Base-by-base conservation (phyloP, 2,329 filamentous ascomycete genomes). In the Trichoderma sp. region DNA sequence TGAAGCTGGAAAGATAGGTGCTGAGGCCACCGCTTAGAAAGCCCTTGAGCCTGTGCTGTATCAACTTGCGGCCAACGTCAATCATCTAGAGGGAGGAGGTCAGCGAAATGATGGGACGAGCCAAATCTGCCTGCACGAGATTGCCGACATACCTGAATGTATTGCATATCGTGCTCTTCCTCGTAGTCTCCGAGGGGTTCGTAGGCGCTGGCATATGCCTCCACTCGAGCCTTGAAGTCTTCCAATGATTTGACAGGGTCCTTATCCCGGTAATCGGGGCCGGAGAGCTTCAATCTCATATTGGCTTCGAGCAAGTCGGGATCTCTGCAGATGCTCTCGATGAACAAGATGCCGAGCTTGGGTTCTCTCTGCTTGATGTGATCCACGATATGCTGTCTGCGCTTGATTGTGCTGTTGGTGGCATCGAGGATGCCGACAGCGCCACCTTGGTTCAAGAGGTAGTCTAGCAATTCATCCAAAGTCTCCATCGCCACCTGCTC, bases 1-100 rank as follows among this genome's bases (percentile, higher is more conserved):
- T 98, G 83, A 99, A 99, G 71, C 96, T 98, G 52, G 95, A 90
- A 10, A 99, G 84, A 73, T 98, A 99, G 69, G 93, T 96, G 64
- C 95, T 93, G 63, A 96, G 95, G 68, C 95, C 92, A 45, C 91
- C 91, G 65, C 93, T 93, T 56, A 99, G 83, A 77, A 99, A 99
- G 6, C 95, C 95, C 70, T 90, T 90, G 67, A 97, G 88, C 68
- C 95, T 91, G 75, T 96, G 91, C 54, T 94, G 91, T 50, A 98
- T 88, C 67, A 98, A 85, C 78, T 99, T 99, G 67, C 94, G 88
- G 48, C 95, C 95, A 3, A 99, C 95, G 76, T 99, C 95, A 69
- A 98, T 92, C 90, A 98, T 97, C 81, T 92, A n/a, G 12, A 39
- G 28, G 21, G 21, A 51, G 17, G 26, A 65, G 80, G 75, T 60